phyloP scores from a whole-genome alignment of 2,329 filamentous ascomycete genomes.

The Sphaerulina populicola region DNA sequence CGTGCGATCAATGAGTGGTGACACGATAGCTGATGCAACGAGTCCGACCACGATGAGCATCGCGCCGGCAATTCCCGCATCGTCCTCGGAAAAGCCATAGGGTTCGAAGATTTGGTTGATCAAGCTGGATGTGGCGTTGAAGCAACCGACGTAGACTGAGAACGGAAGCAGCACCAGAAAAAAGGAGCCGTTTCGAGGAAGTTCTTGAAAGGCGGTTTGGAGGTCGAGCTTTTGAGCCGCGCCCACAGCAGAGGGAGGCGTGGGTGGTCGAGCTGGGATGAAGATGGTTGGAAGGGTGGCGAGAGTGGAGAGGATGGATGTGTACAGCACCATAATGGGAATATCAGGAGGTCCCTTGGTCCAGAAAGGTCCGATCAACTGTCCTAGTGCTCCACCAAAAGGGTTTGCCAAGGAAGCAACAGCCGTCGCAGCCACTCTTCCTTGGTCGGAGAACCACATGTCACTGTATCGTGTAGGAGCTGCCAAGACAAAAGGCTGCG shows the following conservation, averaged over 20 bases:
- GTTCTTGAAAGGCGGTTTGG: slow-evolving; percentile 42
- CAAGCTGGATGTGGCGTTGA: slow-evolving; percentile 83
- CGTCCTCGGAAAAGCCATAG: slow-evolving; percentile 72
- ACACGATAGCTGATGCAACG: slow-evolving; percentile 63
- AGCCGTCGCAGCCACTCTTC: slow-evolving; percentile 80
- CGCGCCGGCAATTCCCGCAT: slow-evolving; percentile 83
- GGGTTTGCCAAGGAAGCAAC: slow-evolving; percentile 80
- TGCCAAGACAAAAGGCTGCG: slow-evolving; percentile 84
- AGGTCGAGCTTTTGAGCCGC: slow-evolving; percentile 48
- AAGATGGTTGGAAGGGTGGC: slow-evolving; percentile 70
- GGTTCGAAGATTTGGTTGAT: slow-evolving; percentile 84
- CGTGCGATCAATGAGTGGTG: slow-evolving; percentile 75
- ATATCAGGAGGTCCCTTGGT: slow-evolving; percentile 56
- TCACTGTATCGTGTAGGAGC: slow-evolving; percentile 88
- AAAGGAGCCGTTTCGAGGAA: slow-evolving; percentile 57
- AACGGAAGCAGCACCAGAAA: slow-evolving; percentile 79
- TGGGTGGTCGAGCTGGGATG: slow-evolving; percentile 66
- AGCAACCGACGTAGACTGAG: slow-evolving; percentile 76
- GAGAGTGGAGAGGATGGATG: slow-evolving; percentile 44
- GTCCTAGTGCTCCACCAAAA: slow-evolving; percentile 77
- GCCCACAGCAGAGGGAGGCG: slow-evolving; percentile 63
- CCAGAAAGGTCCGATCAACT: slow-evolving; percentile 76
- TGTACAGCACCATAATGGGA: slow-evolving; percentile 65
- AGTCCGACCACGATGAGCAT: slow-evolving; percentile 84
- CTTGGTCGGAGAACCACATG: slow-evolving; percentile 81